Evolutionary conservation across 805 yeast genomes (phyloP), one percentile per base, ranked within the genome.

Genomic region (Saturnispora silvae): DNA sequence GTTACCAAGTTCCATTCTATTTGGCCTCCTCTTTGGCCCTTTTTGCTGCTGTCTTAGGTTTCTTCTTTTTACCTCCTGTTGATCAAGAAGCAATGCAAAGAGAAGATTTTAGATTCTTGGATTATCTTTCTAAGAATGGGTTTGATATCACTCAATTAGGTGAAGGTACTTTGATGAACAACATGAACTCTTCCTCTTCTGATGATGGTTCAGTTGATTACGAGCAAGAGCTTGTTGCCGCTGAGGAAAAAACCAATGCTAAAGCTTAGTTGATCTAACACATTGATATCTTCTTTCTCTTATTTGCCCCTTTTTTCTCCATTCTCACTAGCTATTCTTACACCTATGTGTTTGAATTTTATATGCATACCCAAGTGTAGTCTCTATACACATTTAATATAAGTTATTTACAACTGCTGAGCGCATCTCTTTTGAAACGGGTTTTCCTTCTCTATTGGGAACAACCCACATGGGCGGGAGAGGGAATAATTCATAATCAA

Each of bases 1-100:
- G 89, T 45, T 65, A 74, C 51, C 75, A 74, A 57, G 80, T 79
- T 37, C 87, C 94, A 35, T 83, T 86, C 59, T 86, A 77, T 67
- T 72, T 86, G 38, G 78, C 94, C 11, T 74, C 94, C 3, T 67
- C 83, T 1, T 64, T 87, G 44, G 83, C 94, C 54, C 50, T 81
- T 29, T 66, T 85, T 48, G 71, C 92, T 10, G 94, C 81, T 2
- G 31, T 72, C 23, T 55, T 84, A 34, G 80, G 85, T 5, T 51
- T 82, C 27, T 77, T 85, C 59, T 72, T 72, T 51, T 64, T 82
- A 43, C 96, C 96, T 25, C 63, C 80, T 17, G 76, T 87, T 34
- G 87, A 81, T 53, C 96, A 86, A 60, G 81, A 77, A 49, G 79
- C 92, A 18, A 75, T 86, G 60, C 70, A 72, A 47, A 66, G 71